phyloP scores from a whole-genome alignment of 306 rosid species.

The Prunus padus region DNA sequence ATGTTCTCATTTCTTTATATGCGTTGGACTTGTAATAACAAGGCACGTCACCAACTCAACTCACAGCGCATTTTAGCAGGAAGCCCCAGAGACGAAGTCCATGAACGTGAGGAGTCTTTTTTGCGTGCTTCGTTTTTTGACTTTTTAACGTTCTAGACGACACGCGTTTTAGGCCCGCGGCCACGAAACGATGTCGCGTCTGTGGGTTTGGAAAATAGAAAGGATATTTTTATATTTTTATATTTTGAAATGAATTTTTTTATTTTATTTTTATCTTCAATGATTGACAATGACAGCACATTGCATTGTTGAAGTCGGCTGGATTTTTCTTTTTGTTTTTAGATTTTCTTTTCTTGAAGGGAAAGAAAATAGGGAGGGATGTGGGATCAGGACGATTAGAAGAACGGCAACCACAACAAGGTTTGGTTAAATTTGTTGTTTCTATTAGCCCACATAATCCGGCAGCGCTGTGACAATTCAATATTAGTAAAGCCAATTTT shows the following conservation, averaged over 20 bases:
- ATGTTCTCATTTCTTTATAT: neutral
- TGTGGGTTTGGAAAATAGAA: neutral
- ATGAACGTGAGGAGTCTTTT: neutral
- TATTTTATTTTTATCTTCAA: neutral
- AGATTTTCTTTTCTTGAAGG: neutral
- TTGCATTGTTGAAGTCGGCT: neutral
- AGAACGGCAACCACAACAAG: neutral
- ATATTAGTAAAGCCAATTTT: neutral
- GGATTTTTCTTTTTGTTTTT: neutral
- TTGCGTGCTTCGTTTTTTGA: neutral
- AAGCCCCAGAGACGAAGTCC: neutral
- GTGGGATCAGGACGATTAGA: neutral
- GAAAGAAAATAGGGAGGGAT: neutral
- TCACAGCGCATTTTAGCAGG: neutral
- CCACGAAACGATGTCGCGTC: neutral
- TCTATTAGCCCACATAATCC: neutral
- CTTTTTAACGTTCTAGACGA: neutral
- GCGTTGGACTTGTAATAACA: neutral
- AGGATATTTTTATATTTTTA: neutral
- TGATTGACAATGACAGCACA: neutral
- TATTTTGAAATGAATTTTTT: neutral
- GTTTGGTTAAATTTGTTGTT: neutral
- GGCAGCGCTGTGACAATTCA: neutral
- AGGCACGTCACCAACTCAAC: constrained; percentile 3
- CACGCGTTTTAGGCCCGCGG: neutral